Conservation (phyloP, 106 monocot species). For the Platanthera zijinensis region DNA sequence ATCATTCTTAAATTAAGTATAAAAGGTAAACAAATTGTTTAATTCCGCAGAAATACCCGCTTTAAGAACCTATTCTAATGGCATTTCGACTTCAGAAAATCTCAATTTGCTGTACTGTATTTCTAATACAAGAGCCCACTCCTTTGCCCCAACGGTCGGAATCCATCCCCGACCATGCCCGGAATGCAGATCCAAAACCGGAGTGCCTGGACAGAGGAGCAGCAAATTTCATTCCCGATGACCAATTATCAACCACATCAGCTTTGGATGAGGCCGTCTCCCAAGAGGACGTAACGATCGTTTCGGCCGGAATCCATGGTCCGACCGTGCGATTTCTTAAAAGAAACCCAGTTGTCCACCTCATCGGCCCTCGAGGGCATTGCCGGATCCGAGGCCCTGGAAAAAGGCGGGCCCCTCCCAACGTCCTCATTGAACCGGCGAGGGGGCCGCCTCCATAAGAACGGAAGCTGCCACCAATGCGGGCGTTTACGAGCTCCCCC, state of each 20-base stretch:
- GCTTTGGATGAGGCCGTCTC: constrained; percentile 18
- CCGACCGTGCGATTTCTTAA: constrained; percentile 27
- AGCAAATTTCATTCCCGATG: constrained; percentile 29
- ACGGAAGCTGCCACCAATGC: constrained; percentile 23
- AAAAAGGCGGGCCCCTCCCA: constrained; percentile 6
- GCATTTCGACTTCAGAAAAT: neutral
- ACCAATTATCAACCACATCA: constrained; percentile 51
- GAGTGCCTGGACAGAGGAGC: constrained; percentile 11
- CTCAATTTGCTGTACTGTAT: neutral
- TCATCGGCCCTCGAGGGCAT: constrained; percentile 55
- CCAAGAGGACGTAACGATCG: no score
- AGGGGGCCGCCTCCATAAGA: constrained; percentile 31
- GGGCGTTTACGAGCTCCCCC: constrained; percentile 42
- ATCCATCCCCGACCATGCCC: constrained; percentile 19
- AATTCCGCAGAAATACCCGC: neutral
- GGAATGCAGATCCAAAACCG: constrained; percentile 42
- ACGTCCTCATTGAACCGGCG: constrained; percentile 25
- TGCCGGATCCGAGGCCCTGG: constrained; percentile 17
- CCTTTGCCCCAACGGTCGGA: constrained; percentile 41
- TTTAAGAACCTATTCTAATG: neutral
- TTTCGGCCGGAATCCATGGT: constrained; percentile 12
- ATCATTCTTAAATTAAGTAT: neutral
- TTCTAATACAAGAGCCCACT: neutral
- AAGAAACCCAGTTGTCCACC: constrained; percentile 44
- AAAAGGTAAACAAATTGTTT: neutral